phyloP scores from a whole-genome alignment of 176 grass and related monocot genomes.

The Phoenix dactylifera region DNA sequence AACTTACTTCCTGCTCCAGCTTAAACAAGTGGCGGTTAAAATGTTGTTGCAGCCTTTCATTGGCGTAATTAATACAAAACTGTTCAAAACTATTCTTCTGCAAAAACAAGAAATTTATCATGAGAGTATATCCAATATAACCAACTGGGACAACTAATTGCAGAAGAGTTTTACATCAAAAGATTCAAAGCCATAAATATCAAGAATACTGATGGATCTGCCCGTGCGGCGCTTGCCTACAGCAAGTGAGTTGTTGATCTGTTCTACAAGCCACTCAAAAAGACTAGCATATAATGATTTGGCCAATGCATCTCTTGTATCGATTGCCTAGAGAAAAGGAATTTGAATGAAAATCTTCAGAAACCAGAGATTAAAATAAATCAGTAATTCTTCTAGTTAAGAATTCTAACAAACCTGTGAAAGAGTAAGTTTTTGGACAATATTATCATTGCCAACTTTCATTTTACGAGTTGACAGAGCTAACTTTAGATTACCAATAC shows the following conservation, averaged over 20 bases:
- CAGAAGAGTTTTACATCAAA: constrained; percentile 55
- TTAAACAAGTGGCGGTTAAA: constrained; percentile 99
- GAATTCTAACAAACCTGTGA: constrained; percentile 58
- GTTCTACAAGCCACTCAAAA: constrained; percentile 93
- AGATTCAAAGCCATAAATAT: constrained; percentile 98
- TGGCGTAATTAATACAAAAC: constrained; percentile 98
- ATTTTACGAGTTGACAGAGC: constrained; percentile 90
- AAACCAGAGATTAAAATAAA: constrained; percentile 10
- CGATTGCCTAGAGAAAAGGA: constrained; percentile 66
- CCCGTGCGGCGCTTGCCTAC: constrained; percentile 74
- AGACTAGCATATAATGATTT: constrained; percentile 96
- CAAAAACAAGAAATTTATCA: constrained; percentile 23
- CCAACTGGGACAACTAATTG: constrained; percentile 15
- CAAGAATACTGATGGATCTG: constrained; percentile 97
- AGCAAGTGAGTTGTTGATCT: constrained; percentile 92
- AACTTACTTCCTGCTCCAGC: constrained; percentile 83
- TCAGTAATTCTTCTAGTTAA: constrained; percentile 12
- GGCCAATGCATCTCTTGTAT: constrained; percentile 86
- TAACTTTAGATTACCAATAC: constrained; percentile 61
- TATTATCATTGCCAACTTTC: constrained; percentile 94
- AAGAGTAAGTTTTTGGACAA: constrained; percentile 97
- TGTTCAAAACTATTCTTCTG: constrained; percentile 98
- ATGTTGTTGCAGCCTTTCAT: constrained; percentile 98
- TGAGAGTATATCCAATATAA: constrained; percentile 17
- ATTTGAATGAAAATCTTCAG: constrained; percentile 11